Percentiles rank a stretch among this genome's conserved stretches.
Evolutionary conservation across 2,329 filamentous ascomycete species (phyloP).

Genomic region (Cladosporium sp.): DNA sequence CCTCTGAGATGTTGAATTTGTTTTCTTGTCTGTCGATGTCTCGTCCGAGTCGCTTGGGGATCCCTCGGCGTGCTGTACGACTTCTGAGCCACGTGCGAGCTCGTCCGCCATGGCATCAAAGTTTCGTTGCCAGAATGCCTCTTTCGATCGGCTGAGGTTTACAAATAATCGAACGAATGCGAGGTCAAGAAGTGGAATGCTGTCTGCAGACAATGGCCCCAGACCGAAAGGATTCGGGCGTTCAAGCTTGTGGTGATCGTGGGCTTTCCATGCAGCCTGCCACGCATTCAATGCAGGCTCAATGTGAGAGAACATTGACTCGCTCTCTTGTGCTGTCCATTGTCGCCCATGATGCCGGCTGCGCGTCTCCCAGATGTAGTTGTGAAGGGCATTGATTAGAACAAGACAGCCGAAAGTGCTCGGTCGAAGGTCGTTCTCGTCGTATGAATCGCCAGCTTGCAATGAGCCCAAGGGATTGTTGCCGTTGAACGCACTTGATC

Average conservation of each 20-base stretch:
- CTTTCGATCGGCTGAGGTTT: slow-evolving; percentile 85
- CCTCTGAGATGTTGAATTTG: slow-evolving; percentile 10
- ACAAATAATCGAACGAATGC: slow-evolving; percentile 92
- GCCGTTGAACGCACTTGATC: slow-evolving; percentile 21
- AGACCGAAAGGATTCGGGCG: slow-evolving; percentile 77
- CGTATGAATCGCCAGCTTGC: slow-evolving; percentile 17
- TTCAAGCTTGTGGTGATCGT: slow-evolving; percentile 78
- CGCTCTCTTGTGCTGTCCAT: slow-evolving; percentile 89
- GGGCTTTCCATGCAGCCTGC: slow-evolving; percentile 87
- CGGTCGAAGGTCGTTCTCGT: slow-evolving; percentile 63
- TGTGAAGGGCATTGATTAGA: slow-evolving; percentile 90
- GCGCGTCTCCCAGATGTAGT: slow-evolving; percentile 96
- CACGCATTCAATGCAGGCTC: slow-evolving; percentile 91
- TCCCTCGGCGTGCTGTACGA: slow-evolving; percentile 65
- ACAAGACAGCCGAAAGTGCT: slow-evolving; percentile 91
- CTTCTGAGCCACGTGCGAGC: slow-evolving; percentile 70
- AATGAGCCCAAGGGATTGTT: slow-evolving; percentile 18
- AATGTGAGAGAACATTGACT: slow-evolving; percentile 93
- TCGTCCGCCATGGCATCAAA: slow-evolving; percentile 90
- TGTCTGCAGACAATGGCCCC: slow-evolving; percentile 81
- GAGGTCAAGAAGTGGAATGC: slow-evolving; percentile 83
- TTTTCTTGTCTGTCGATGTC: slow-evolving; percentile 8
- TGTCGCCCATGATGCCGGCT: slow-evolving; percentile 82
- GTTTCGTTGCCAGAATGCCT: slow-evolving; percentile 89
- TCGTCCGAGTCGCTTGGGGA: slow-evolving; percentile 1